Percentiles rank a stretch among this genome's conserved stretches.
Conservation (phyloP, 1,284 basidiomycete genomes). For the Fomitopsis pinicola region DNA sequence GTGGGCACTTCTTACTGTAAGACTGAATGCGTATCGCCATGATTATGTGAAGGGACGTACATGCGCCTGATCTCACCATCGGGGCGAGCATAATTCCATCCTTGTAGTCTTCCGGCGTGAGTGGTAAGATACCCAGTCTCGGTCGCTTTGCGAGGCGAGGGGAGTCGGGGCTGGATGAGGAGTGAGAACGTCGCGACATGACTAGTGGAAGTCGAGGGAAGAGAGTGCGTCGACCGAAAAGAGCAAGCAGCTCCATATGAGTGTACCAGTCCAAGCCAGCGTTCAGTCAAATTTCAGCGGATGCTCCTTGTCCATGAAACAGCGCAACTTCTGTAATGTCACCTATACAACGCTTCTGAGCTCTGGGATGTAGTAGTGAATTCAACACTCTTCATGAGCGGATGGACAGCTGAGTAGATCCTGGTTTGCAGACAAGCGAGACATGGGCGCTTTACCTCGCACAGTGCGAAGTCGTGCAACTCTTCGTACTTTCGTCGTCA, state of each 20-base stretch:
- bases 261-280: not conserved
- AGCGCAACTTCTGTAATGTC: too few relatives aligned
- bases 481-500: too few relatives aligned
- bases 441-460: too few relatives aligned
- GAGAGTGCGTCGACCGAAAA: slow-evolving; percentile 1
- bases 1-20: slow-evolving; percentile 58
- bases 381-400: too few relatives aligned
- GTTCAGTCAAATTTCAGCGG: not conserved
- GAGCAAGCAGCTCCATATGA: not conserved
- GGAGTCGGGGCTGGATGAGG: slow-evolving; percentile 41
- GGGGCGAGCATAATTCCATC: slow-evolving; percentile 88
- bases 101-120: slow-evolving; percentile 65
- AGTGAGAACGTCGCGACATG: slow-evolving; percentile 55
- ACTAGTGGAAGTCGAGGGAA: not conserved
- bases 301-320: not conserved
- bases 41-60: slow-evolving; percentile 43
- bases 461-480: too few relatives aligned
- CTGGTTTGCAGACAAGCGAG: too few relatives aligned
- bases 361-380: too few relatives aligned
- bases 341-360: too few relatives aligned
- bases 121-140: slow-evolving; percentile 42
- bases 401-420: too few relatives aligned
- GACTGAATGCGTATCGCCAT: not conserved
- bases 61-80: slow-evolving; percentile 90
- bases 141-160: slow-evolving; percentile 48